Evolutionary conservation across 2,329 filamentous ascomycete genomes (phyloP).

Genomic region (Penicillium griseofulvum): DNA sequence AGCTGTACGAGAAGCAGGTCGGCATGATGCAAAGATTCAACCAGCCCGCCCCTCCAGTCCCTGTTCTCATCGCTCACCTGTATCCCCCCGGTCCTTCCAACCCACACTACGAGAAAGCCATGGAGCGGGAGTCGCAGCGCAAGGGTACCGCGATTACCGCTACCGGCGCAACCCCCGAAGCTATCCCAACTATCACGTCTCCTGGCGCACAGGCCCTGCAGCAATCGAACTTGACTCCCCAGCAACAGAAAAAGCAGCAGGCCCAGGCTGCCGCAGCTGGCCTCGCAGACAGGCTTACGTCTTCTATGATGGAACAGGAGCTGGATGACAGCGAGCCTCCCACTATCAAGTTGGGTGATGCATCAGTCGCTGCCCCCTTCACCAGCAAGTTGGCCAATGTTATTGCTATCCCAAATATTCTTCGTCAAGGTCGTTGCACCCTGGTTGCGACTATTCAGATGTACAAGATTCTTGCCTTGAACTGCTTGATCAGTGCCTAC

Average conservation of each 20-base stretch:
- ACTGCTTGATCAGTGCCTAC: constrained; percentile 97
- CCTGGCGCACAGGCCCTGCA: constrained; percentile 62
- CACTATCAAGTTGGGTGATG: constrained; percentile 93
- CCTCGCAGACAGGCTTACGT: constrained; percentile 81
- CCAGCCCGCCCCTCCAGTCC: constrained; percentile 86
- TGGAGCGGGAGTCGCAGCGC: constrained; percentile 77
- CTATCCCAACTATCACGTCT: constrained; percentile 64
- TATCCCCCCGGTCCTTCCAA: constrained; percentile 89
- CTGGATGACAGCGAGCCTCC: constrained; percentile 87
- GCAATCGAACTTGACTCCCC: constrained; percentile 52
- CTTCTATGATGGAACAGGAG: constrained; percentile 85
- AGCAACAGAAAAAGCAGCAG: constrained; percentile 54
- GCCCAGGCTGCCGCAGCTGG: constrained; percentile 69
- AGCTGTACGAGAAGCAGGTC: constrained; percentile 95
- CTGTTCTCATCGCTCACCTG: constrained; percentile 86
- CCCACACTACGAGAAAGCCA: constrained; percentile 89
- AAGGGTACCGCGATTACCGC: constrained; percentile 66
- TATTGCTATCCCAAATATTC: constrained; percentile 95
- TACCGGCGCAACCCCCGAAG: constrained; percentile 41
- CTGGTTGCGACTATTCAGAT: constrained; percentile 98
- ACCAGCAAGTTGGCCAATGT: constrained; percentile 97
- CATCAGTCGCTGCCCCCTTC: constrained; percentile 94
- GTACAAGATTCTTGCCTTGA: constrained; percentile 98
- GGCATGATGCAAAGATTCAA: constrained; percentile 93
- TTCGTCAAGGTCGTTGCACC: constrained; percentile 94